These are phyloP conservation scores for Clitoria ternatea DNA, from an alignment of 306 rosid genomes.

Conservation along the genomic window DNA sequence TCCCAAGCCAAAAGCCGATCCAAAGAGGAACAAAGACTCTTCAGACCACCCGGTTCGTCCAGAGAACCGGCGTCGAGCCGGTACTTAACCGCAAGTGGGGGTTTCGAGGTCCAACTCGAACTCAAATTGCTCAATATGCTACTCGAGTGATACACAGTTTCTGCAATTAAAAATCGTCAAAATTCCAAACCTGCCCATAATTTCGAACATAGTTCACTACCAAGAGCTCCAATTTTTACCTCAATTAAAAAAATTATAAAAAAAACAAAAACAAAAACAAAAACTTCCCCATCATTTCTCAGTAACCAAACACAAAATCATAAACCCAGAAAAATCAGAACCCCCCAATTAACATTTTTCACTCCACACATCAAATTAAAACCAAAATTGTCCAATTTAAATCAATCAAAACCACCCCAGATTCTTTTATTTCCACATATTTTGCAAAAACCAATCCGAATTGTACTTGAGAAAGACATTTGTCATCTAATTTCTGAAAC, in stretches of 20 bases:
- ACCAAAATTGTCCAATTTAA: neutral
- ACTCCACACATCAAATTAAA: neutral
- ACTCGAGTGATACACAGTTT: constrained; percentile 93
- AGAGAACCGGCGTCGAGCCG: constrained; percentile 63
- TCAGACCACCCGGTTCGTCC: constrained; percentile 54
- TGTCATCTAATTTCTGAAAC: too few relatives aligned
- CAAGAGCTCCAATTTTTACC: too few relatives aligned
- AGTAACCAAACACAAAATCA: too few relatives aligned
- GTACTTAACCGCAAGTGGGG: constrained; percentile 89
- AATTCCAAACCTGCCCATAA: neutral
- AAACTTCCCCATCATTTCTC: too few relatives aligned
- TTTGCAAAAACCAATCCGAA: too few relatives aligned
- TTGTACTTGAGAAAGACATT: too few relatives aligned
- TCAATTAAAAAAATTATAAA: too few relatives aligned
- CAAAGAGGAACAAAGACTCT: constrained; percentile 82
- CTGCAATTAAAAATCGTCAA: constrained; percentile 42
- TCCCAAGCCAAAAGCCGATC: constrained; percentile 98
- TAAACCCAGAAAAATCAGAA: neutral
- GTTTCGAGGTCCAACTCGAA: constrained; percentile 96
- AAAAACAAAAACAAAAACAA: too few relatives aligned
- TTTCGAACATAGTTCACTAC: too few relatives aligned
- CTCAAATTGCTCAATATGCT: constrained; percentile 82
- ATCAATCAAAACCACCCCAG: neutral
- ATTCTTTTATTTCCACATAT: too few relatives aligned
- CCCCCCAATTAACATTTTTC: neutral